Conservation (phyloP, 2,329 filamentous ascomycete genomes). For the Talaromyces sp. region DNA sequence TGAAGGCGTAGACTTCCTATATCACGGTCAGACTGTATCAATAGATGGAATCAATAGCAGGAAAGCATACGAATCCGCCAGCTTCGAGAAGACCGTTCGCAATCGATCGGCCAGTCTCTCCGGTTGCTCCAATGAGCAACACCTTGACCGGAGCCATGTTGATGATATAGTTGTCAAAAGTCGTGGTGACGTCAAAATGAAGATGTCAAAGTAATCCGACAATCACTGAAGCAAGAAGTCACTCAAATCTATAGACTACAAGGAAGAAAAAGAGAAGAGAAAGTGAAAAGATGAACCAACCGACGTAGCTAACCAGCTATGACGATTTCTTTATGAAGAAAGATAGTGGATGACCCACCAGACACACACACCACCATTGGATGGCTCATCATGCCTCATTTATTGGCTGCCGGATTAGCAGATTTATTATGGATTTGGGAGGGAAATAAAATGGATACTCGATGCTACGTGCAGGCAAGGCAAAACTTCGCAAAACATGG, state of each 20-base stretch:
- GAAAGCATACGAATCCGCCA: constrained; percentile 22
- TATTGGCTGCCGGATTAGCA: not conserved
- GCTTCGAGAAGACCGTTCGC: constrained; percentile 24
- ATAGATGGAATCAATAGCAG: not conserved
- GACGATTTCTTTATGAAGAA: constrained; percentile 13
- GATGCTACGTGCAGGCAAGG: not conserved
- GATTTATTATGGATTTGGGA: not conserved
- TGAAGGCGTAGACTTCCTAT: constrained; percentile 45
- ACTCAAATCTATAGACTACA: not conserved
- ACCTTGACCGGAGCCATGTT: constrained; percentile 21
- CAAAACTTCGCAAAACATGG: not conserved
- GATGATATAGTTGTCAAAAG: not conserved
- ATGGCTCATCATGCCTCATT: not conserved
- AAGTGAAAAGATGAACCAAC: not conserved
- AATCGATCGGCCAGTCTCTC: constrained; percentile 29
- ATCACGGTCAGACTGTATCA: not conserved
- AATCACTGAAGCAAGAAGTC: not conserved
- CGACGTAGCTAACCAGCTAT: constrained; percentile 3
- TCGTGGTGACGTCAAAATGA: not conserved
- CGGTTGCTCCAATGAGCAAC: constrained; percentile 28
- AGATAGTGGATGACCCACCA: not conserved
- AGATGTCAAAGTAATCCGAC: not conserved
- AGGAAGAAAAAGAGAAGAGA: not conserved
- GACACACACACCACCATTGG: not conserved
- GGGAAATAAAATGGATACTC: not conserved